Evolutionary conservation across 768 basidiomycete genomes (phyloP).

Genomic region (Lactarius evosmus): DNA sequence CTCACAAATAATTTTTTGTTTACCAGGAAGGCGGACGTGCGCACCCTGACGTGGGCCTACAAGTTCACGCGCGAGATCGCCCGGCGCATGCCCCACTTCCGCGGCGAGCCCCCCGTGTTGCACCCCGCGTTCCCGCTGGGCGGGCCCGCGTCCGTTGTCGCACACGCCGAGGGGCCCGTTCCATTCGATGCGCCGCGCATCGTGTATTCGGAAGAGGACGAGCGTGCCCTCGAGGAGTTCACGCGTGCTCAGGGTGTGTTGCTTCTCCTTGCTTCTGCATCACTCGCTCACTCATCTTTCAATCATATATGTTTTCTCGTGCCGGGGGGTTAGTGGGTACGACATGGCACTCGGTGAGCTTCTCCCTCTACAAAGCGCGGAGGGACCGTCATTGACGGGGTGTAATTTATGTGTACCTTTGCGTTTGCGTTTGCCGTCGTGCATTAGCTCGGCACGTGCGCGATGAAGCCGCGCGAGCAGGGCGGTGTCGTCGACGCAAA

Average conservation of each 20-base stretch:
- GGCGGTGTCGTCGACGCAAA: conserved; percentile 60
- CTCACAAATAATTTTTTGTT: conserved; percentile 26
- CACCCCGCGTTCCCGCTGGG: conserved; percentile 35
- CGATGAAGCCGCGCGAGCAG: conserved; percentile 56
- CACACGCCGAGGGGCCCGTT: conserved; percentile 25
- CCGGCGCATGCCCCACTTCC: conserved; percentile 46
- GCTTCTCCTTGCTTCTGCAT: background rate
- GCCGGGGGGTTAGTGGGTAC: conserved; percentile 31
- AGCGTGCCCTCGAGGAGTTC: conserved; percentile 36
- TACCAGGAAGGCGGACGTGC: conserved; percentile 34
- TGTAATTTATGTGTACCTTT: background rate
- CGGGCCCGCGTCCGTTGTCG: conserved; percentile 30
- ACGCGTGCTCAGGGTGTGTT: conserved; percentile 19
- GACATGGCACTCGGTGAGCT: conserved; percentile 36
- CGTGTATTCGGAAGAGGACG: conserved; percentile 32
- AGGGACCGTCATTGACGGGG: background rate
- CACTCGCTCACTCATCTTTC: background rate
- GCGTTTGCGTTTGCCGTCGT: background rate
- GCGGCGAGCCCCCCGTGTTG: conserved; percentile 32
- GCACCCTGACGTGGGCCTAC: conserved; percentile 48
- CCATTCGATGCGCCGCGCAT: conserved; percentile 32
- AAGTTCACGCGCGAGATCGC: conserved; percentile 52
- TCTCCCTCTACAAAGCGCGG: background rate
- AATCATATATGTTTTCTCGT: background rate
- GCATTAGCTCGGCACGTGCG: conserved; percentile 54